Base-by-base conservation (phyloP, 2,329 filamentous ascomycete genomes). In the Arthrinium puccinioides region DNA sequence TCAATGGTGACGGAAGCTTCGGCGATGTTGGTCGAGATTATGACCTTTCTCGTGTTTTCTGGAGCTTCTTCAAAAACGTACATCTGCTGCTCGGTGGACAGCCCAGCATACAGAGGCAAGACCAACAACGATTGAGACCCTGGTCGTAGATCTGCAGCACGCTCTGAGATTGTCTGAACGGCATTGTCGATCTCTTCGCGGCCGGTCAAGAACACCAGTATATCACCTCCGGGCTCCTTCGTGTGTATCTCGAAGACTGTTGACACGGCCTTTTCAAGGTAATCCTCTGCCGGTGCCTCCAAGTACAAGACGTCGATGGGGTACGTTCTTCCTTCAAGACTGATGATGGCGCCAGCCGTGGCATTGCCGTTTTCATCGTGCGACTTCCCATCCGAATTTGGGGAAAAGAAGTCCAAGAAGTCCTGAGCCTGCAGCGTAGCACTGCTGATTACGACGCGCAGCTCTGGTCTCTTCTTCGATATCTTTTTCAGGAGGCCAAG, bases 1-100 rank as follows among this genome's bases (percentile, higher is more conserved):
- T 98, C 92, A 43, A 98, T 98, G 32, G 92, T 98, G 63, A 98
- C 77, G 54, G 84, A 90, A 0, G 92, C 98, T 68, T 98, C 92
- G 30, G 92, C 92, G 61, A 98, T 98, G 62, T 98, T 97, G 41
- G 92, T 97, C 4, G 87, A 84, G 47, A 96, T 82, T 24, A 98
- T 85, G 26, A 96, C 84, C 56, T 97, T 97, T 28, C 92, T 76
- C 2, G 82, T 89, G 41, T 89, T 82, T 43, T 86, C 80, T 0
- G 86, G 79, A 2, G 88, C 69, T 37, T 84, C 79, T 50, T 95
- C 87, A 55, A 97, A 97, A 27, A 97, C 84, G 47, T 89, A 89
- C 79, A 95, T 90, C 55, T 97, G 92, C 53, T 96, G 82, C 46
- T 96, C 89, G 8, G 84, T 87, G 2, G 87, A 79, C 6, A 97